Evolutionary conservation across 768 basidiomycete species (phyloP), one percentile per base, ranked within the genome.

Genomic region (Pleurotus giganteus): DNA sequence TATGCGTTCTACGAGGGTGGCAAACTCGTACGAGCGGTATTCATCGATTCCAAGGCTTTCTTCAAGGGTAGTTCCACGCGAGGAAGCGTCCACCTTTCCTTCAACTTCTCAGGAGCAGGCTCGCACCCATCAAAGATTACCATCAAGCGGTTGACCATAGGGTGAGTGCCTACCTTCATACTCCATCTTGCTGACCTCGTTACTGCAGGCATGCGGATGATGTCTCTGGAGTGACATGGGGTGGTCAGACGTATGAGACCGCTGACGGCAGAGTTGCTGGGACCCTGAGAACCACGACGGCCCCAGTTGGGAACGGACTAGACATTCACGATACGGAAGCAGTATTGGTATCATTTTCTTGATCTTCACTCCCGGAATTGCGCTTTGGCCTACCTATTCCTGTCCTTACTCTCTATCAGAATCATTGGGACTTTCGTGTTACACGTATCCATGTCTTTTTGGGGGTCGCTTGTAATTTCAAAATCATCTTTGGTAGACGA

Each of bases 21-120:
- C 1, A 46, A 12, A 0, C 67, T 88, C 44, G 69, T 58, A 9
- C 76, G 80, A 27, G 81, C 79, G 1, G 65, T 86, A 1, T 77
- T 89, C 57, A 78, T 88, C 64, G 85, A 88, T 61, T 79, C 75
- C 0, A 63, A 78, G 26, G 81, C 84, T 4, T 87, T 76, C 62
- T 65, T 79, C 24, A 59, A 61, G 4, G 69, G 63, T 0, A 62
- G 60, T 42, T 69, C 69, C 13, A 66, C 60, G 3, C 73, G 84
- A n/a, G 67, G 61, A 1, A 73, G 67, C 13, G 66, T 68, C 1
- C 80, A 81, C 61, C 60, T 84, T 42, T 61, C 75, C 60, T 60
- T 84, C 4, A 55, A 53, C 19, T 75, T 83, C 59, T 56, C 63
- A 24, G 70, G 62, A 4, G 60, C 28, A 36, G 63, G 60, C 1